Base-by-base conservation (phyloP, 2,329 filamentous ascomycete species). In the Sporothrix dimorphospora region DNA sequence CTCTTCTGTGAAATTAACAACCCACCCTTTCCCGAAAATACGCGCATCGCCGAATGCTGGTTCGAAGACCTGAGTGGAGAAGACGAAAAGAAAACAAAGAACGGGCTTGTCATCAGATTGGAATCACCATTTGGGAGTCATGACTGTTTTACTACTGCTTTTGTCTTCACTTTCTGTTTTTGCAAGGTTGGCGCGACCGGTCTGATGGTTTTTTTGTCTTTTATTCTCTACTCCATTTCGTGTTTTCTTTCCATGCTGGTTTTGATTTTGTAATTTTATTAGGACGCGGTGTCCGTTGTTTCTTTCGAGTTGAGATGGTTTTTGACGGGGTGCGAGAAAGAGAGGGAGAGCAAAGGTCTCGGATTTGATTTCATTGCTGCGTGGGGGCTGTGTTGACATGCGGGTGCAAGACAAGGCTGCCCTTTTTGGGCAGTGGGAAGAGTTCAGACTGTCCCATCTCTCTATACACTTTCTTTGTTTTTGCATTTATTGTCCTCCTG, bases 51-150 rank as follows among this genome's bases (percentile, higher is more conserved):
- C 38, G 71, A 69, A 71, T 74, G 73, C 71, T 71, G 51, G 55
- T 69, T 71, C 57, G 63, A 69, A 63, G 14, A 30, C 27, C 27
- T 47, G 42, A 42, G n/a, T 42, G 65, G 21, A 61, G 65, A 49
- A 57, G 27, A 63, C 5, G 49, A 51, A 69, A 63, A 21, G n/a
- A 68, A 55, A 14, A n/a, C 63, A 68, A 68, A 42, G 12, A 59
- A 71, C 55, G 72, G 75, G 65, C 72, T 72, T 74, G 73, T 75
- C 75, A 72, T 74, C 74, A 75, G 74, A 76, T 73, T 75, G 75
- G 72, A 76, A 73, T 57, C 69, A 61, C 72, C 71, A 73, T 72
- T 72, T 73, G 74, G 75, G 74, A 75, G 75, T 42, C 68, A 34
- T 72, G 67, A 61, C 70, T 72, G 68, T 73, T 74, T 69, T 69